Percentiles rank a stretch among this genome's conserved stretches.
phyloP scores from a whole-genome alignment of 371 early-diverging fungal genomes.

The Dentiscutata heterogama region DNA sequence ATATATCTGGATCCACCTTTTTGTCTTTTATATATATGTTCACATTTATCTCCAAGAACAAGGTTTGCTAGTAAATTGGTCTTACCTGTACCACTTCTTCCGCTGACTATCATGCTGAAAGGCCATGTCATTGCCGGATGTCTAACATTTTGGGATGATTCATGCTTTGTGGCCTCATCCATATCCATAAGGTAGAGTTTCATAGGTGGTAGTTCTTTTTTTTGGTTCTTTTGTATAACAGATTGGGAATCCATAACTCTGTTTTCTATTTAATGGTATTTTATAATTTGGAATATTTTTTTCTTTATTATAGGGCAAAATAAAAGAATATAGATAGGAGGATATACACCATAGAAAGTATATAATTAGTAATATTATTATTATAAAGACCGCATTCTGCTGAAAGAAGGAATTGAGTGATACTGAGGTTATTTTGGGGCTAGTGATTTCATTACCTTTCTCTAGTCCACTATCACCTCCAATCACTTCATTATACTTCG shows the following conservation, averaged over 20 bases:
- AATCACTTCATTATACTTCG: not conserved
- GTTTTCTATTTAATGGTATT: no score
- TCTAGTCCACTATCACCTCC: not conserved
- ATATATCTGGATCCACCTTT: constrained; percentile 40
- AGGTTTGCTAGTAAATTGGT: constrained; percentile 20
- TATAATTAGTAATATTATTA: no score
- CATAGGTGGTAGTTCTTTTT: no score
- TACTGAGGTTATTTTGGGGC: not conserved
- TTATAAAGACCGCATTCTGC: not conserved
- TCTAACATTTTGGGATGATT: not conserved
- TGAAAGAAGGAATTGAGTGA: not conserved
- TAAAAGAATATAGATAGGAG: no score
- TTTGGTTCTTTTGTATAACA: no score
- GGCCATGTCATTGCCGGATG: constrained; percentile 32
- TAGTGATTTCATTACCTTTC: not conserved
- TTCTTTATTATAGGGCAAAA: no score
- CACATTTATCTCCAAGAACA: constrained; percentile 18
- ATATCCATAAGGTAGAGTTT: no score
- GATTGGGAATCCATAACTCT: no score
- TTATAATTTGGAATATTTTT: no score
- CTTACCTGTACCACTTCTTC: constrained; percentile 14
- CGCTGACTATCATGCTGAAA: constrained; percentile 7
- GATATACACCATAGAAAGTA: no score
- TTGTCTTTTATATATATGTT: constrained; percentile 33
- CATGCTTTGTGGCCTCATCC: no score